A percentile compares a stretch with the other conserved stretches of the same genome.
phyloP scores from a whole-genome alignment of 176 grass and related monocot species.

The Aechmea fasciata region DNA sequence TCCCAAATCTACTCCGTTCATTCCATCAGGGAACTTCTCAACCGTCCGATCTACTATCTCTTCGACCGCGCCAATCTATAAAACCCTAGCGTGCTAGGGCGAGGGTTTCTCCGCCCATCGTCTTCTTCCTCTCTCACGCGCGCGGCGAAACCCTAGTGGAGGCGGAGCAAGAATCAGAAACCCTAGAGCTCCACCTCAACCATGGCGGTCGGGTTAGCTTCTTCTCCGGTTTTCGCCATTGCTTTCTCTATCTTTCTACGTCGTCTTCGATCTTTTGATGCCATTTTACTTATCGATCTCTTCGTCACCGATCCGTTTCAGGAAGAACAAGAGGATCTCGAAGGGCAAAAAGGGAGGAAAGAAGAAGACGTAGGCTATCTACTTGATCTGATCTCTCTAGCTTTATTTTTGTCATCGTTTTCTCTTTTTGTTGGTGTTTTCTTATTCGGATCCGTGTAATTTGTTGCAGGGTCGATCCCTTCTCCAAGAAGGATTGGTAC shows the following conservation, averaged over 20 bases:
- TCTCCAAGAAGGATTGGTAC: conserved; percentile 89
- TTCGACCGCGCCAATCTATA: not conserved
- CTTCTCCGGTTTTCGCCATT: not conserved
- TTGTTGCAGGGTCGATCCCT: conserved; percentile 63
- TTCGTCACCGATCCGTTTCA: conserved; percentile 15
- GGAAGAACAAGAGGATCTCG: conserved; percentile 93
- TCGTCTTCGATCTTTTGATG: not conserved
- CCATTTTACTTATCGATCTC: not conserved
- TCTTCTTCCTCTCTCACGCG: not conserved
- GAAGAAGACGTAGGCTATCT: conserved; percentile 65
- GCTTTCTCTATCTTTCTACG: not conserved
- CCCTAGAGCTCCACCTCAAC: not conserved
- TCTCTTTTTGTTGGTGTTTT: not conserved
- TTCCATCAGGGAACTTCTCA: not conserved
- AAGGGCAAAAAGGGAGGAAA: conserved; percentile 87
- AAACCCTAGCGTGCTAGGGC: not conserved
- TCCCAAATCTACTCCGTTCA: not conserved
- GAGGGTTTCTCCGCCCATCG: not conserved
- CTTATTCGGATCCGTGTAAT: not conserved
- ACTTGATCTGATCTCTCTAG: not conserved
- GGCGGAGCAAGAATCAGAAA: not conserved
- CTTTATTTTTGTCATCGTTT: not conserved
- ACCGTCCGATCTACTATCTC: not conserved
- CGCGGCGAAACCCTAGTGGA: not conserved
- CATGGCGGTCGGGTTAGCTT: conserved; percentile 19